Evolutionary conservation across 2,329 filamentous ascomycete species (phyloP).

Genomic region (Talaromyces sp.): DNA sequence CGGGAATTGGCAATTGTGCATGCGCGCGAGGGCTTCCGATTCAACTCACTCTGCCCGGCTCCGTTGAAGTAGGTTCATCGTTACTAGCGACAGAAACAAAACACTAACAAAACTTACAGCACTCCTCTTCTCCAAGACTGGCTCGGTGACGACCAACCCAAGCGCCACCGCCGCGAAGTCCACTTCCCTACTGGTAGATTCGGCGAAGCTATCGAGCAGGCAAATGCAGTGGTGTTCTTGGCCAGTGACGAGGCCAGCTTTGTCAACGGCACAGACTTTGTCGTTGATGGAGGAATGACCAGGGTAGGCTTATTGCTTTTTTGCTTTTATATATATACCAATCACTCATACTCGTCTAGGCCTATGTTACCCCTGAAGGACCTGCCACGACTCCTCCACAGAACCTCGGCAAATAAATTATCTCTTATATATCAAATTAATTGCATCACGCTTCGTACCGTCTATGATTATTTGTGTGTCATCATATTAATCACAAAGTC

Average conservation of each 20-base stretch:
- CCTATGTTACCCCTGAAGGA: constrained; percentile 67
- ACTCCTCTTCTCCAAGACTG: constrained; percentile 89
- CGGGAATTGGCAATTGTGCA: constrained; percentile 89
- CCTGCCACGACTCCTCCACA: constrained; percentile 50
- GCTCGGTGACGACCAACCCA: constrained; percentile 80
- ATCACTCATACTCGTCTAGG: constrained; percentile 33
- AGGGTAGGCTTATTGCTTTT: constrained; percentile 48
- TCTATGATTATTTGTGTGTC: not conserved
- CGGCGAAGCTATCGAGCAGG: constrained; percentile 90
- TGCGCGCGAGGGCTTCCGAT: constrained; percentile 81
- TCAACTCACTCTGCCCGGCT: constrained; percentile 86
- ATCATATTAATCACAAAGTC: not conserved
- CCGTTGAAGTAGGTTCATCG: constrained; percentile 64
- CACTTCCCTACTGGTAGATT: constrained; percentile 88
- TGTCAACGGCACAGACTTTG: constrained; percentile 65
- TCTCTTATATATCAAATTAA: not conserved
- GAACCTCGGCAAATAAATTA: constrained; percentile 37
- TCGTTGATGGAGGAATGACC: constrained; percentile 93
- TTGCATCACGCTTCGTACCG: not conserved
- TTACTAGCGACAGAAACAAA: not conserved
- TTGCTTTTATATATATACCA: not conserved
- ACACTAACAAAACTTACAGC: constrained; percentile 34
- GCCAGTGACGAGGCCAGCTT: constrained; percentile 17
- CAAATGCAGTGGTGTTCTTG: constrained; percentile 38
- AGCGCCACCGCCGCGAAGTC: constrained; percentile 76